A percentile compares a stretch with the other conserved stretches of the same genome.
These are phyloP conservation scores for Staphylotrichum longicolle DNA, from an alignment of 495 filamentous ascomycete species.

Conservation along the genomic window DNA sequence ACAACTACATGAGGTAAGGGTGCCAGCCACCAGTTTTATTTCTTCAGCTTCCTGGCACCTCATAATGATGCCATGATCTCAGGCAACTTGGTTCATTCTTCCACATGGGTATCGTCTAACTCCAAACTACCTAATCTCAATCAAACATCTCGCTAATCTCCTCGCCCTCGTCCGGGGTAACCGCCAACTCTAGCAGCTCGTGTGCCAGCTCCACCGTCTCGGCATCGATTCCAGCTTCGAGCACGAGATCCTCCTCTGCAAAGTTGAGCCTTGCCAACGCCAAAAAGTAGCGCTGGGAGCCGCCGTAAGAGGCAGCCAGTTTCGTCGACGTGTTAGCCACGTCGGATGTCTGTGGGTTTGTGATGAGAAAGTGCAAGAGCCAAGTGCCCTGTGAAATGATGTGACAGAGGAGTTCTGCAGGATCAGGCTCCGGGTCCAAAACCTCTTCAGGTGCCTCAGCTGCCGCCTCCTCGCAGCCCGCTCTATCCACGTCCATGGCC, in stretches of 20 bases:
- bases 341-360: conserved; percentile 35
- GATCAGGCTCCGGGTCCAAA: background rate
- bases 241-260: conserved; percentile 44
- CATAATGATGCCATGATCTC: too few species aligned
- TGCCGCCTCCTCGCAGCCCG: background rate
- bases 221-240: conserved; percentile 39
- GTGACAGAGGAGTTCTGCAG: conserved; percentile 21
- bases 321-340: conserved; percentile 40
- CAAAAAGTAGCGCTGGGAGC: conserved; percentile 44
- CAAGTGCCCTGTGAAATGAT: conserved; percentile 33
- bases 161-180: conserved; percentile 46
- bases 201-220: conserved; percentile 49
- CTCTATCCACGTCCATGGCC: background rate
- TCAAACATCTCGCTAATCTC: conserved; percentile 42
- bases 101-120: too few species aligned
- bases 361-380: conserved; percentile 46
- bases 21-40: too few species aligned
- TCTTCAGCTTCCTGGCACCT: too few species aligned
- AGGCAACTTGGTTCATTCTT: too few species aligned
- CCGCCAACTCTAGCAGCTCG: conserved; percentile 46
- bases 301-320: conserved; percentile 37
- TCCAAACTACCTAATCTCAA: background rate
- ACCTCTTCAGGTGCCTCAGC: background rate
- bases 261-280: conserved; percentile 47
- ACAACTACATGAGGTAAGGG: too few species aligned